Conservation (phyloP, 2,329 filamentous ascomycete genomes). For the Penicillium brasilianum region DNA sequence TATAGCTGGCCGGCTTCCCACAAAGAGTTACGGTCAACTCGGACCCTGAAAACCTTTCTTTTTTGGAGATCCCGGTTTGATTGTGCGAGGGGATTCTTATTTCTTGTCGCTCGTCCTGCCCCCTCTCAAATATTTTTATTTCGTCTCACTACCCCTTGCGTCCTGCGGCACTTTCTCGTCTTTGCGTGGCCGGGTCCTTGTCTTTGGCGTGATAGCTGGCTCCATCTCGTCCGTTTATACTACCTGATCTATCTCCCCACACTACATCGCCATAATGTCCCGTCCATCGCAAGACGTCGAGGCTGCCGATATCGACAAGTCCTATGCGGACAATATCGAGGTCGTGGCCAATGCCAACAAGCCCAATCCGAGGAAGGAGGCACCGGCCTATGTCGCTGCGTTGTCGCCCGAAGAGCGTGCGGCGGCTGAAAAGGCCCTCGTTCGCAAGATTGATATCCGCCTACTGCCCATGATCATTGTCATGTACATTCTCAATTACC, state of each 20-base stretch:
- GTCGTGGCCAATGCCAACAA: constrained; percentile 33
- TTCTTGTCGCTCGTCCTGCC: not conserved
- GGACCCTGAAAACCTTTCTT: constrained; percentile 1
- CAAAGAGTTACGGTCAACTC: not conserved
- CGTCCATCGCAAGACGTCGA: constrained; percentile 21
- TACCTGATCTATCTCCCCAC: not conserved
- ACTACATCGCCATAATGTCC: constrained; percentile 24
- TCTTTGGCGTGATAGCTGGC: constrained; percentile 3
- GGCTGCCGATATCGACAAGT: constrained; percentile 29
- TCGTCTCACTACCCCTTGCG: constrained; percentile 9
- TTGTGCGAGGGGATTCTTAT: not conserved
- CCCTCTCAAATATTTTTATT: not conserved
- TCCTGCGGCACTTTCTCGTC: constrained; percentile 13
- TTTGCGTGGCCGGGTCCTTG: not conserved
- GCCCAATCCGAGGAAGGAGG: constrained; percentile 35
- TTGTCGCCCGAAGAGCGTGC: constrained; percentile 59
- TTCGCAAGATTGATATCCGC: constrained; percentile 72
- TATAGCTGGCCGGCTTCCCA: constrained; percentile 3
- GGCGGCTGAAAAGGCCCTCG: constrained; percentile 62
- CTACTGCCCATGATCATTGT: constrained; percentile 72
- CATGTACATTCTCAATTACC: constrained; percentile 79
- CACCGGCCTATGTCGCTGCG: constrained; percentile 43
- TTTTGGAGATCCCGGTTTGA: not conserved
- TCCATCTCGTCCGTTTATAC: not conserved
- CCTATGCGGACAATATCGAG: constrained; percentile 32